Evolutionary conservation across 225 moss, liverwort and hornwort species (phyloP).

Genomic region (Bryum argenteum): DNA sequence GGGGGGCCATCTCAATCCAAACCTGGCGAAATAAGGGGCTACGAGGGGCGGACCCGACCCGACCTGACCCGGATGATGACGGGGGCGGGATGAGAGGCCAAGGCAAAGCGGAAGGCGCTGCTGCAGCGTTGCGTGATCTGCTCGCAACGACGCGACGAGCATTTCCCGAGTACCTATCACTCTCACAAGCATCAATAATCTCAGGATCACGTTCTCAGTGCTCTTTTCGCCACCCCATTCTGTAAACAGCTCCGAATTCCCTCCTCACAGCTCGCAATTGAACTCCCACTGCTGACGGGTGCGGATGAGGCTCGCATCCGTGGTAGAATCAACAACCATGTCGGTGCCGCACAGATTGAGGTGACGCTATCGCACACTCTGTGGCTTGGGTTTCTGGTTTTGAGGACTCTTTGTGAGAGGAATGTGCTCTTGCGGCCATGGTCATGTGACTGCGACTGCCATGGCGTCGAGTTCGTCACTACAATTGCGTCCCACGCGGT

Average conservation of each 20-base stretch:
- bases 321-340: neutral
- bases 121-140: conserved; percentile 44
- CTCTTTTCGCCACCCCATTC: neutral
- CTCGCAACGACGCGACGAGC: neutral
- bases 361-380: neutral
- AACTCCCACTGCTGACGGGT: too few relatives aligned
- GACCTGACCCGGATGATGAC: neutral
- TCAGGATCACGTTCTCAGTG: neutral
- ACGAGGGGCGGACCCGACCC: neutral
- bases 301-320: neutral
- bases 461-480: conserved; percentile 42
- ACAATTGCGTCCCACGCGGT: conserved; percentile 23
- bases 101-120: conserved; percentile 44
- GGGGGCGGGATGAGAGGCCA: conserved; percentile 28
- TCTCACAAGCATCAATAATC: neutral
- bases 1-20: neutral
- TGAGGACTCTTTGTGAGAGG: neutral
- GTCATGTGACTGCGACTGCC: conserved; percentile 41
- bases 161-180: neutral
- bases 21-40: conserved; percentile 1
- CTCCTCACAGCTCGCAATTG: neutral
- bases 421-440: conserved; percentile 48
- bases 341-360: conserved; percentile 7
- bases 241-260: neutral
- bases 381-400: neutral